Base-by-base conservation (phyloP, 140 eudicot species). In the Ambrosia hybrid region DNA sequence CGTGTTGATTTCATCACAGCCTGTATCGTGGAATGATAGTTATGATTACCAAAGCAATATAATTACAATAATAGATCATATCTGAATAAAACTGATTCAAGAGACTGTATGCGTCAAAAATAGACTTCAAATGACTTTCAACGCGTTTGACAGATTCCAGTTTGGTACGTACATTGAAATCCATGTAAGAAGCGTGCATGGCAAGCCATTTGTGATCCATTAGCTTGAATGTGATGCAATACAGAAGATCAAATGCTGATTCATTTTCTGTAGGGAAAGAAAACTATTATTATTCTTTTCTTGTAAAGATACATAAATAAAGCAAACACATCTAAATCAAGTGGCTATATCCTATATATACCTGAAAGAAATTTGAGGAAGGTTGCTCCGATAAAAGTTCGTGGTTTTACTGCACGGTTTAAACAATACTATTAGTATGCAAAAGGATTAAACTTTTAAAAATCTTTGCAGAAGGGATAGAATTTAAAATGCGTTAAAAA, bases 121-220 rank as follows among this genome's bases (percentile, higher is more conserved):
- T 46, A 10, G 48, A 30, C 48, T 13, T 68, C 30, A 38, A 38
- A 7, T 58, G 64, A 26, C 64, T 17, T 58, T 58, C 64, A 9
- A 58, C 37, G 6, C 14, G 39, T 58, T 53, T 58, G 8, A 11
- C 10, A 4, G 9, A 33, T 60, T 33, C 8, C 0, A 33, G 34
- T 10, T 57, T 30, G 21, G 73, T 11, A 73, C 91, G 51, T 84
- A 94, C 99, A 79, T 94, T 94, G 86, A 94, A 94, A 72, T 94
- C 99, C 99, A 94, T 94, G 80, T 94, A 94, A 16, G 97, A 94
- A 39, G 99, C 99, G 36, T 78, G 99, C 97, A 94, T 88, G 74
- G 87, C 73, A 57, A 94, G 99, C 99, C 99, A 94, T 73, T 79
- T 93, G 74, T 83, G 84, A 71, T 94, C 99, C 89, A 94, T 85